Evolutionary conservation across 2,329 filamentous ascomycete genomes (phyloP).

Genomic region (Nothophaeocryptopus gaeumannii): DNA sequence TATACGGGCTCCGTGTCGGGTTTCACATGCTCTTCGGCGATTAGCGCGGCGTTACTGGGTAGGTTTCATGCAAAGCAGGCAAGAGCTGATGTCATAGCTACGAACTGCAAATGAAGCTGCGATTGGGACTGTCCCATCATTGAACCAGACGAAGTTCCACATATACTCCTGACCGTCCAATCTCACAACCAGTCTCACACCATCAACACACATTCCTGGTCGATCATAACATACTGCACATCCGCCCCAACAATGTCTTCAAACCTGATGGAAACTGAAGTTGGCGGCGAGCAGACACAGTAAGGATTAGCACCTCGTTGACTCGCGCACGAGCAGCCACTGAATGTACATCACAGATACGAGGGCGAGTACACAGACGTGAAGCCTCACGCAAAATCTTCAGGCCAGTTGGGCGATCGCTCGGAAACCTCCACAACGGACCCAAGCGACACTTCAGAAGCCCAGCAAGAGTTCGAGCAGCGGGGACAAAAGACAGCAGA

Average conservation of each 20-base stretch:
- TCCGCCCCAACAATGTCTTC: slow-evolving; percentile 44
- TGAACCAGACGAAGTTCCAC: neutral
- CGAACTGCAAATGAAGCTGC: neutral
- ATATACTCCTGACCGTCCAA: neutral
- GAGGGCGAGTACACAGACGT: slow-evolving; percentile 55
- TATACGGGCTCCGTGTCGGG: neutral
- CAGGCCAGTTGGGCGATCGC: slow-evolving; percentile 52
- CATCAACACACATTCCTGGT: neutral
- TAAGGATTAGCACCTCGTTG: slow-evolving; percentile 31
- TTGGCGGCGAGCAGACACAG: slow-evolving; percentile 60
- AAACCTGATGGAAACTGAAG: slow-evolving; percentile 57
- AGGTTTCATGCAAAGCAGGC: slow-evolving; percentile 3
- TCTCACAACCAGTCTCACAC: neutral
- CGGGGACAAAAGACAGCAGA: slow-evolving; percentile 48
- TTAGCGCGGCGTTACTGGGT: slow-evolving; percentile 32
- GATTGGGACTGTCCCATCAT: neutral
- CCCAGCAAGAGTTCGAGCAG: slow-evolving; percentile 36
- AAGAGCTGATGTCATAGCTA: neutral
- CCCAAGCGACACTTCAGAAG: slow-evolving; percentile 27
- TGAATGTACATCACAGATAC: slow-evolving; percentile 47
- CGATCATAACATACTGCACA: too few relatives aligned
- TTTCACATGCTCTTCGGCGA: slow-evolving; percentile 12
- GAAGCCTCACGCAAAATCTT: slow-evolving; percentile 51
- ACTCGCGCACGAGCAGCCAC: neutral
- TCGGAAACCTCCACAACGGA: slow-evolving; percentile 33